These are phyloP conservation scores for Coprinopsis cinerea DNA, from an alignment of 768 basidiomycete species.

Conservation along the genomic window DNA sequence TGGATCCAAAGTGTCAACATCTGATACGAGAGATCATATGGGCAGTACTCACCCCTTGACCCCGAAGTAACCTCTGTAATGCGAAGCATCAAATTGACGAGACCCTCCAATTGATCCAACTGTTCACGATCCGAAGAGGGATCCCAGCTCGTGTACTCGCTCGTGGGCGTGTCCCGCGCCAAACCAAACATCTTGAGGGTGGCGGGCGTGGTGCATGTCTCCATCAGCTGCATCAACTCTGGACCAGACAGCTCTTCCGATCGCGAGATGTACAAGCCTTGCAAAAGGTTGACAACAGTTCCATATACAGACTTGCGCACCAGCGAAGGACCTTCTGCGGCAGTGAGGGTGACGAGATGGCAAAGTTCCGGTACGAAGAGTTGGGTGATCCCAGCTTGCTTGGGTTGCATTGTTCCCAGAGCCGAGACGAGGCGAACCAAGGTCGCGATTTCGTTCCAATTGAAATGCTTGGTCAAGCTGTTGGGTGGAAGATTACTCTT, in stretches of 20 bases:
- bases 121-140: conserved; percentile 46
- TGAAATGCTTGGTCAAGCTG: conserved; percentile 60
- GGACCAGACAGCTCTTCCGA: conserved; percentile 56
- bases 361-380: conserved; percentile 79
- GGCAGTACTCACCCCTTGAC: conserved; percentile 50
- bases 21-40: neutral
- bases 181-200: conserved; percentile 73
- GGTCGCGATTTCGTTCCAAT: conserved; percentile 79
- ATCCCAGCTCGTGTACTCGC: conserved; percentile 62
- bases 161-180: conserved; percentile 50
- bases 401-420: conserved; percentile 56
- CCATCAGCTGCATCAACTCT: conserved; percentile 57
- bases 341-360: conserved; percentile 74
- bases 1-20: conserved; percentile 21
- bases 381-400: conserved; percentile 59
- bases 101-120: conserved; percentile 61
- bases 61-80: conserved; percentile 62
- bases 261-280: conserved; percentile 60
- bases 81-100: conserved; percentile 57
- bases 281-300: conserved; percentile 74
- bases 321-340: conserved; percentile 65
- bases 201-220: conserved; percentile 50
- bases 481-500: conserved; percentile 45
- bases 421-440: conserved; percentile 71
- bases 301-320: conserved; percentile 82